A percentile compares a stretch with the other conserved stretches of the same genome.
Conservation (phyloP, 441 rosid genomes). For the Pelargonium myrrhifolium region DNA sequence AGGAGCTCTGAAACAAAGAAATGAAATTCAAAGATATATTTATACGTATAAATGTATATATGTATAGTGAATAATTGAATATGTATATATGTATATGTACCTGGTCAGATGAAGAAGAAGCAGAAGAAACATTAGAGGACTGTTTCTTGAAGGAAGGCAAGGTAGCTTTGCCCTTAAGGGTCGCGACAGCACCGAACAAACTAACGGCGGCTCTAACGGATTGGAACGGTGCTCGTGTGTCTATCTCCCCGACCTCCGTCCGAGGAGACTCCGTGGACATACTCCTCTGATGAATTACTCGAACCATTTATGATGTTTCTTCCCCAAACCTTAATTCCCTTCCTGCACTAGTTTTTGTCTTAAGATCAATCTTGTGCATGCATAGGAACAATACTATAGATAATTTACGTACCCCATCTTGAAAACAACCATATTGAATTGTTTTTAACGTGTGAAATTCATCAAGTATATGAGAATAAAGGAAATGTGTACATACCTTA, state of each 20-base stretch:
- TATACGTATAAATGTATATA: too few species aligned
- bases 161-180: conserved; percentile 65
- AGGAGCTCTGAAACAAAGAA: not conserved
- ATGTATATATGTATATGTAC: conserved; percentile 25
- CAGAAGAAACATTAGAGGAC: conserved; percentile 45
- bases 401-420: too few species aligned
- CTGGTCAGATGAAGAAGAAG: conserved; percentile 62
- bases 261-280: not conserved
- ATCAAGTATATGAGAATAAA: not conserved
- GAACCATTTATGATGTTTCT: not conserved
- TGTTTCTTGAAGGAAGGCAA: conserved; percentile 35
- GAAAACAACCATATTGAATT: too few species aligned
- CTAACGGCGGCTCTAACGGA: conserved; percentile 91
- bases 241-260: conserved; percentile 90
- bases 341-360: not conserved
- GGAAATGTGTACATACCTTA: not conserved
- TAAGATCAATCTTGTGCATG: too few species aligned
- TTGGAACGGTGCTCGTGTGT: conserved; percentile 92
- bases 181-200: conserved; percentile 86
- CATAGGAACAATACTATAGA: too few species aligned
- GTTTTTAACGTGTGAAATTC: not conserved
- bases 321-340: not conserved
- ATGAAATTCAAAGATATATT: too few species aligned
- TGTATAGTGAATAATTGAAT: too few species aligned
- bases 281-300: conserved; percentile 5